Evolutionary conservation across 805 yeast species (phyloP), one percentile per base, ranked within the genome.

Genomic region (Brettanomyces custersianus): DNA sequence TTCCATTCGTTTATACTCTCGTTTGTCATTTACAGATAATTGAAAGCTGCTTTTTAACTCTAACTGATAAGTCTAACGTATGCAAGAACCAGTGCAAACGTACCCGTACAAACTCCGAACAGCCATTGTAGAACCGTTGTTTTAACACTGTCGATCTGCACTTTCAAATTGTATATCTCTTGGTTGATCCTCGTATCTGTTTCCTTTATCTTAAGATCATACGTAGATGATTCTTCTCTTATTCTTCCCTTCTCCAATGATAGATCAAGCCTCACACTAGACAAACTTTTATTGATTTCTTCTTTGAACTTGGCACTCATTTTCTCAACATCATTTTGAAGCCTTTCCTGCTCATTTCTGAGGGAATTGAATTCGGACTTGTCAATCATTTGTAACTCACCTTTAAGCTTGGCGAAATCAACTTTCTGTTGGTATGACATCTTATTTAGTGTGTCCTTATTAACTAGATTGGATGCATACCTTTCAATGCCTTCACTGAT

Each of bases 51-150:
- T 30, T 12, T 17, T 10, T 11, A 17, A 16, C 17, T 4, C 40
- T 36, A 55, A 41, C 59, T 54, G 32, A 53, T 48, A 47, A 92
- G 66, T 49, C 98, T 71, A 34, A 88, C 84, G 56, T 92, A 92
- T 1, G 97, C 96, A 48, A 90, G 63, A 35, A 92, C 82, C 40
- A 92, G 68, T 11, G 97, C 97, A 61, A 90, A 85, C 1, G 96
- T 84, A 81, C 97, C 98, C 2, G 97, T 88, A 54, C 95, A 84
- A 15, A 92, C 96, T 67, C 97, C 97, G 49, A 92, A 86, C 44
- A 92, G 70, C 98, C 98, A 92, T 61, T 92, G 98, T 79, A 87
- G 75, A 34, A 92, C 96, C 57, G 92, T 96, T 2, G 95, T 85
- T 63, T 92, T 92, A 22, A 90, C 95, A 30, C 85, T 77, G 52